Evolutionary conservation across 2,329 filamentous ascomycete genomes (phyloP).

Genomic region (Metarhizium anisopliae): DNA sequence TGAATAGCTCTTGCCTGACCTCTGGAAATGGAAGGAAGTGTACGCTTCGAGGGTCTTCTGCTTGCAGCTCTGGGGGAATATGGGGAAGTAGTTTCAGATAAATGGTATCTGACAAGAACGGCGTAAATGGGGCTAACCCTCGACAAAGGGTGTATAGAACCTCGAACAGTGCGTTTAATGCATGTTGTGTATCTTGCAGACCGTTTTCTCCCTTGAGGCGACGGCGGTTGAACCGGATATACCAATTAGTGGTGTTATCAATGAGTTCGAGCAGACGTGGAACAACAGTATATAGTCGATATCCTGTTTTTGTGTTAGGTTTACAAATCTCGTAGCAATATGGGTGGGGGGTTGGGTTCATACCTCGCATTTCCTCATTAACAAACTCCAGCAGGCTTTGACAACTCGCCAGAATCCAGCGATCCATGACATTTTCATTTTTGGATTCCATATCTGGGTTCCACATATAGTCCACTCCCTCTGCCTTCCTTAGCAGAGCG

Average conservation of each 20-base stretch:
- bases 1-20: conserved; percentile 80
- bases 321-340: neutral
- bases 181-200: conserved; percentile 76
- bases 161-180: conserved; percentile 89
- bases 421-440: conserved; percentile 89
- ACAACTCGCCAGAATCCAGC: conserved; percentile 88
- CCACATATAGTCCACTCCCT: conserved; percentile 67
- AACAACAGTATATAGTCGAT: conserved; percentile 84
- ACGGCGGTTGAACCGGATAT: conserved; percentile 89
- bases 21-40: conserved; percentile 90
- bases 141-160: conserved; percentile 83
- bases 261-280: conserved; percentile 75
- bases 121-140: conserved; percentile 86
- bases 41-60: conserved; percentile 71
- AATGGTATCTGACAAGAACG: conserved; percentile 92
- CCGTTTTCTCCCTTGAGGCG: conserved; percentile 86
- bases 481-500: conserved; percentile 75
- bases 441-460: conserved; percentile 65
- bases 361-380: conserved; percentile 80
- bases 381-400: conserved; percentile 88
- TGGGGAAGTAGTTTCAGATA: conserved; percentile 75
- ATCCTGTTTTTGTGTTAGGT: conserved; percentile 31
- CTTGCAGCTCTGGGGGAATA: conserved; percentile 63
- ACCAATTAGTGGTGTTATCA: conserved; percentile 97
- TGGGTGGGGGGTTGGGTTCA: conserved; percentile 19